Evolutionary conservation across 2,329 filamentous ascomycete species (phyloP).

Genomic region (Pseudogymnoascus sp.): DNA sequence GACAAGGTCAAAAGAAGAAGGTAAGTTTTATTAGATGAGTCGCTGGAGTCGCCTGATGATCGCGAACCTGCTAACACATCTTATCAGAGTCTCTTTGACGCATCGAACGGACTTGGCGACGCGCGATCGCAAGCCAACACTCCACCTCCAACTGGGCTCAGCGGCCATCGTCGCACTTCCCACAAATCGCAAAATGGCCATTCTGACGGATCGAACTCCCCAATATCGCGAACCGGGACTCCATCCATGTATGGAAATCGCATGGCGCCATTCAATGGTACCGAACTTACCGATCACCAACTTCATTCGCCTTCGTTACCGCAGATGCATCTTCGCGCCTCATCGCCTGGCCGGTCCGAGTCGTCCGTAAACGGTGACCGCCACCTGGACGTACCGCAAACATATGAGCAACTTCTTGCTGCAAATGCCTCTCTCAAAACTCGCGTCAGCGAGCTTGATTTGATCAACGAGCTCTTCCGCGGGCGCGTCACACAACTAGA

Average conservation of each 20-base stretch:
- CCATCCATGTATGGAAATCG: constrained; percentile 67
- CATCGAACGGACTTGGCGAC: constrained; percentile 49
- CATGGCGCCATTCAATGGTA: constrained; percentile 71
- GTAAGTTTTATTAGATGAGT: constrained; percentile 40
- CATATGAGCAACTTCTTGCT: constrained; percentile 70
- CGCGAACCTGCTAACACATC: constrained; percentile 18
- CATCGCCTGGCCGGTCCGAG: constrained; percentile 50
- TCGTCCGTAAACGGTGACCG: constrained; percentile 46
- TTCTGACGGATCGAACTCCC: constrained; percentile 67
- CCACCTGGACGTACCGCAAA: constrained; percentile 62
- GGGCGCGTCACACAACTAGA: constrained; percentile 69
- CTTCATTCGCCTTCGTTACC: constrained; percentile 47
- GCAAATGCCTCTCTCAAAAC: constrained; percentile 87
- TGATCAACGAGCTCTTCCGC: constrained; percentile 81
- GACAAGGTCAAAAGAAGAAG: constrained; percentile 72
- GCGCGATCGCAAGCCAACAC: constrained; percentile 45
- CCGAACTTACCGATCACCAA: constrained; percentile 56
- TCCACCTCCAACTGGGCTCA: constrained; percentile 42
- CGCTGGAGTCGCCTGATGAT: constrained; percentile 15
- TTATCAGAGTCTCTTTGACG: constrained; percentile 32
- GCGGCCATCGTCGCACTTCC: constrained; percentile 55
- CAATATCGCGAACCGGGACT: constrained; percentile 71
- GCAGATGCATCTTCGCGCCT: constrained; percentile 43
- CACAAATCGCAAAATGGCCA: constrained; percentile 66
- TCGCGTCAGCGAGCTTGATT: constrained; percentile 85